phyloP scores from a whole-genome alignment of 495 filamentous ascomycete genomes.

The Durotheca rogersii region DNA sequence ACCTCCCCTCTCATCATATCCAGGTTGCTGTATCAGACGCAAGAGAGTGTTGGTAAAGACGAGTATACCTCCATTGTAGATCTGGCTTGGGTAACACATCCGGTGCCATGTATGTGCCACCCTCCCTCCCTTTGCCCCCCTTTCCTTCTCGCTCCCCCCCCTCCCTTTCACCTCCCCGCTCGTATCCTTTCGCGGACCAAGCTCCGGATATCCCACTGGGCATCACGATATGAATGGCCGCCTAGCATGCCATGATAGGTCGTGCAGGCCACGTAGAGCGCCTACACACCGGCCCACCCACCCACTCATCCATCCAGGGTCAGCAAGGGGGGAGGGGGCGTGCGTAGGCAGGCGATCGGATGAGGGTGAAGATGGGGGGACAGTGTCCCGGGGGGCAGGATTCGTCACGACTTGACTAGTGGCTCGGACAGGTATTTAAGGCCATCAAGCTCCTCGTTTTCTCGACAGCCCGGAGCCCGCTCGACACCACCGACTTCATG shows the following conservation, averaged over 20 bases:
- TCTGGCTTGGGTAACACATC: slow-evolving; percentile 20
- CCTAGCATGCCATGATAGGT: slow-evolving; percentile 26
- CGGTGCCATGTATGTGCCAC: slow-evolving; percentile 19
- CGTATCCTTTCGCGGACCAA: too few relatives aligned
- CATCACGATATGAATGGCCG: slow-evolving; percentile 21
- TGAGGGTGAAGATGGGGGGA: slow-evolving; percentile 14
- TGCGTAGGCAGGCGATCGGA: slow-evolving; percentile 7
- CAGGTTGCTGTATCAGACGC: not conserved
- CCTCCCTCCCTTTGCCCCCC: too few relatives aligned
- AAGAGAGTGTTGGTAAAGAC: slow-evolving; percentile 18
- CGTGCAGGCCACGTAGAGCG: slow-evolving; percentile 25
- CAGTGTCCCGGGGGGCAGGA: slow-evolving; percentile 11
- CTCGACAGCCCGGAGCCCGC: slow-evolving; percentile 13
- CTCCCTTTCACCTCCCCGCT: too few relatives aligned
- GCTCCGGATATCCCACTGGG: slow-evolving; percentile 16
- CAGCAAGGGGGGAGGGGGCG: slow-evolving; percentile 11
- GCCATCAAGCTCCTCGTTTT: slow-evolving; percentile 34
- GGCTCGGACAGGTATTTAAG: slow-evolving; percentile 27
- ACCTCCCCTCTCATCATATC: not conserved
- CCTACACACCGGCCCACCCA: slow-evolving; percentile 7
- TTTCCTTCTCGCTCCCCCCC: too few relatives aligned
- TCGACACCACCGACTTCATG: slow-evolving; percentile 15
- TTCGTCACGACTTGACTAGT: slow-evolving; percentile 16
- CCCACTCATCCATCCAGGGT: slow-evolving; percentile 8
- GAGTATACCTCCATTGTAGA: slow-evolving; percentile 11